Evolutionary conservation across 2,329 filamentous ascomycete genomes (phyloP).

Genomic region (Ustulina deusta): DNA sequence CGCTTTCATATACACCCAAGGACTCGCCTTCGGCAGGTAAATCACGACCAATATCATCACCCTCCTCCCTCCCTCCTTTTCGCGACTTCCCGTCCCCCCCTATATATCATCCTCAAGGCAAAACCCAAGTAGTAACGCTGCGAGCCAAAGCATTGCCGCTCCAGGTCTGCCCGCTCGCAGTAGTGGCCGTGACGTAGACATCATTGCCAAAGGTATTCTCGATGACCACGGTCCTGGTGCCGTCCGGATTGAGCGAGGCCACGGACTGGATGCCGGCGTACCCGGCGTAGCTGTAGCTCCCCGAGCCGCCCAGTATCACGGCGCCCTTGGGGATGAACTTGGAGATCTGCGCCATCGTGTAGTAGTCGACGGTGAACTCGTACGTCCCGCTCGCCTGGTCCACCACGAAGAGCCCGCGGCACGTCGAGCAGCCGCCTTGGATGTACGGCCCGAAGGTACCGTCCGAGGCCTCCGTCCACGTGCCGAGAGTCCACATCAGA

Average conservation of each 20-base stretch:
- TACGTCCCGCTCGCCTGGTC: slow-evolving; percentile 61
- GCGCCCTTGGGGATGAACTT: slow-evolving; percentile 61
- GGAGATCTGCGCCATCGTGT: slow-evolving; percentile 66
- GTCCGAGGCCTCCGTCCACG: slow-evolving; percentile 50
- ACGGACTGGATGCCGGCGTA: slow-evolving; percentile 58
- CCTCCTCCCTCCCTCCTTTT: background rate
- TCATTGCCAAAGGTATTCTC: slow-evolving; percentile 62
- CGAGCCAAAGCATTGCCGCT: slow-evolving; percentile 53
- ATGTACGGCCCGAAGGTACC: slow-evolving; percentile 58
- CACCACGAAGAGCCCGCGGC: slow-evolving; percentile 67
- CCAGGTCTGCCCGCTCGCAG: slow-evolving; percentile 54
- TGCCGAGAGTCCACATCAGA: slow-evolving; percentile 60
- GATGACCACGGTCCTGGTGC: slow-evolving; percentile 59
- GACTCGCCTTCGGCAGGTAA: no score
- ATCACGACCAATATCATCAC: background rate
- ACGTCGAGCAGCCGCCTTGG: slow-evolving; percentile 56
- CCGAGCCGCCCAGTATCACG: slow-evolving; percentile 56
- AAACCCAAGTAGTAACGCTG: slow-evolving; percentile 58
- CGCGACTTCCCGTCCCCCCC: background rate
- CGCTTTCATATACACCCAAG: background rate
- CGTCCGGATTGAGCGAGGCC: slow-evolving; percentile 61
- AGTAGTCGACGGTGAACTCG: slow-evolving; percentile 62
- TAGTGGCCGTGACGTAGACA: slow-evolving; percentile 56
- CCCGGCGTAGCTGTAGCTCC: slow-evolving; percentile 58
- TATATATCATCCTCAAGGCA: slow-evolving; percentile 54